A percentile compares a stretch with the other conserved stretches of the same genome.
Evolutionary conservation across 1,284 basidiomycete species (phyloP).

Genomic region (Malassezia restricta): DNA sequence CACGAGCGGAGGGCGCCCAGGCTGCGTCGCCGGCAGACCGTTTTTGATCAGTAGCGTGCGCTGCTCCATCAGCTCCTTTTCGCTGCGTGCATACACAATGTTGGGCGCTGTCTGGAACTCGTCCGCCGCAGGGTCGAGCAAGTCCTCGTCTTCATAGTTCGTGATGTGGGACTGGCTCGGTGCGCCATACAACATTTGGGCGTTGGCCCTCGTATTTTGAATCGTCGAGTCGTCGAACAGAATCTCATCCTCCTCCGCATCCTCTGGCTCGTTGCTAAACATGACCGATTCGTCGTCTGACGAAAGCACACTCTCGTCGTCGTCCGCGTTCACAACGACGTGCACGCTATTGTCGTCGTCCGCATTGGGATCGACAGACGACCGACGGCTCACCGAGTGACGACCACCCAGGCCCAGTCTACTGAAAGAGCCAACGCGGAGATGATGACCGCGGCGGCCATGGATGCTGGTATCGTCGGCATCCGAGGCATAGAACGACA

Average conservation of each 20-base stretch:
- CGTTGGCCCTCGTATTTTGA: constrained; percentile 10
- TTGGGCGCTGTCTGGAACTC: constrained; percentile 18
- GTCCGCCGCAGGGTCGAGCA: constrained; percentile 11
- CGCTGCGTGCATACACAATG: constrained; percentile 12
- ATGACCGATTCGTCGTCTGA: constrained; percentile 12
- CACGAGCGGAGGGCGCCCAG: constrained; percentile 6
- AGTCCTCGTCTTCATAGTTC: constrained; percentile 17
- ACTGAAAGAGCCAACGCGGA: not conserved
- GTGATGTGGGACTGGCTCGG: not conserved
- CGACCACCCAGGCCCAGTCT: not conserved
- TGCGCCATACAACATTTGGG: not conserved
- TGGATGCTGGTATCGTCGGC: not conserved
- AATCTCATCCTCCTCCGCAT: constrained; percentile 3
- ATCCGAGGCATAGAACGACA: not conserved
- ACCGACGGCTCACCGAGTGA: not conserved
- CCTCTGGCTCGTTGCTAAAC: constrained; percentile 1
- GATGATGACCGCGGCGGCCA: not conserved
- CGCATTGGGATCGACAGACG: not conserved
- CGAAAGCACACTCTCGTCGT: not conserved
- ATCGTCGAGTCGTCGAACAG: constrained; percentile 5
- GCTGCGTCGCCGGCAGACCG: constrained; percentile 1
- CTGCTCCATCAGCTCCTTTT: constrained; percentile 2
- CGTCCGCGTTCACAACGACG: not conserved
- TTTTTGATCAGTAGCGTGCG: not conserved
- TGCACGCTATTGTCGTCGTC: not conserved